Evolutionary conservation across 768 basidiomycete species (phyloP).

Genomic region (Nidularia pulvinata): DNA sequence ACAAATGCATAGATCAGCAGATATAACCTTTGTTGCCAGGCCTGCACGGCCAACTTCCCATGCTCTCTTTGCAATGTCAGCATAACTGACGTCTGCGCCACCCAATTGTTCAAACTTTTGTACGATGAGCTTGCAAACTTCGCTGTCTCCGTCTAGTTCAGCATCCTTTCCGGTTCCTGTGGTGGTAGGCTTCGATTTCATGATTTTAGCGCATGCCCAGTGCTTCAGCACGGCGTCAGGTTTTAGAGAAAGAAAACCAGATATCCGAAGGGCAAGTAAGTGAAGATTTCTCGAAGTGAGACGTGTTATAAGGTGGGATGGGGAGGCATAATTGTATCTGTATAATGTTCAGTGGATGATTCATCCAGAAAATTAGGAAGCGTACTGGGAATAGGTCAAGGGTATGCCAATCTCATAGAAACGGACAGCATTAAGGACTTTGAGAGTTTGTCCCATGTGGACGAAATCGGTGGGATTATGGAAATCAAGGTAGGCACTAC

Average conservation of each 20-base stretch:
- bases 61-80: constrained; percentile 91
- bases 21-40: constrained; percentile 78
- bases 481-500: constrained; percentile 89
- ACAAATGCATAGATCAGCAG: background rate
- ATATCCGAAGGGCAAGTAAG: constrained; percentile 89
- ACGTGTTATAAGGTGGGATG: constrained; percentile 77
- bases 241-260: constrained; percentile 78
- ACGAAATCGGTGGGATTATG: constrained; percentile 94
- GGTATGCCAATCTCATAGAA: constrained; percentile 94
- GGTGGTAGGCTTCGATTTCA: constrained; percentile 61
- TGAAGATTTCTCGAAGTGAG: constrained; percentile 89
- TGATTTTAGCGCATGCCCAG: constrained; percentile 95
- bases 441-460: constrained; percentile 88
- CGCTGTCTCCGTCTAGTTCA: constrained; percentile 70
- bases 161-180: constrained; percentile 51
- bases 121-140: constrained; percentile 81
- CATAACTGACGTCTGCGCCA: constrained; percentile 82
- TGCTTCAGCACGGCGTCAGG: constrained; percentile 90
- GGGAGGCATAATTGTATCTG: constrained; percentile 84
- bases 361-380: constrained; percentile 4
- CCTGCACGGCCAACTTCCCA: constrained; percentile 86
- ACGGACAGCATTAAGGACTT: constrained; percentile 92
- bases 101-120: constrained; percentile 88
- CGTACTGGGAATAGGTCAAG: constrained; percentile 88
- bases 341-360: constrained; percentile 1